Evolutionary conservation across 345 rosid genomes (phyloP), one percentile per base, ranked within the genome.

Genomic region (Heritiera littoralis): DNA sequence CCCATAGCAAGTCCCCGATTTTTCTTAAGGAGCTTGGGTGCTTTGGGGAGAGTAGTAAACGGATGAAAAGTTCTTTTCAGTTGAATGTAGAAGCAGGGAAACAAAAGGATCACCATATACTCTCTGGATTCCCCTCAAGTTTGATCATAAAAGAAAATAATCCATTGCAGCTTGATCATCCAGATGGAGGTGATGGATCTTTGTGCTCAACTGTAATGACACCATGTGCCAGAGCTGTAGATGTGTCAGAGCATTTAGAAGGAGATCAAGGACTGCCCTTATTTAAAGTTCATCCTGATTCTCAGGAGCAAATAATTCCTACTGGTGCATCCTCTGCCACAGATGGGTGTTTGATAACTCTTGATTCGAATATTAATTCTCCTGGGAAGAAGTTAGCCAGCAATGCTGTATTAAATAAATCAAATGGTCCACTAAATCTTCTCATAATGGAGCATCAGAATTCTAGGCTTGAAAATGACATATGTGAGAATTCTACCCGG

Each of bases 21-120:
- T 82, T 85, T 82, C 87, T 77, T n/a, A 81, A 74, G 77, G 91
- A 83, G 77, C 70, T 82, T 81, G 87, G 85, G 66, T 76, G 65
- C 78, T 82, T 76, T 74, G 85, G 85, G 74, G 87, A 89, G 77
- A 78, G 86, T 86, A 81, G 84, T 83, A 83, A 82, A 78, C 90
- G 78, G 72, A 84, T 80, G 78, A 83, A 78, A 67, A 79, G 72
- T 70, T 83, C 88, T 35, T 68, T 59, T 77, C 59, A 77, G 64
- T 58, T 55, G 63, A 81, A 61, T 77, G 17, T 61, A 51, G 81
- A 83, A 76, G 66, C 80, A 67, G 83, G 67, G 54, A 56, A 87
- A 84, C 80, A 79, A 60, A 81, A 71, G 66, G 89, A 84, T 80
- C 82, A 12, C 40, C 74, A 59, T 77, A 71, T 56, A 66, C 73